Evolutionary conservation across 805 yeast species (phyloP), one percentile per base, ranked within the genome.

Genomic region (Teunomyces aglyptinius): DNA sequence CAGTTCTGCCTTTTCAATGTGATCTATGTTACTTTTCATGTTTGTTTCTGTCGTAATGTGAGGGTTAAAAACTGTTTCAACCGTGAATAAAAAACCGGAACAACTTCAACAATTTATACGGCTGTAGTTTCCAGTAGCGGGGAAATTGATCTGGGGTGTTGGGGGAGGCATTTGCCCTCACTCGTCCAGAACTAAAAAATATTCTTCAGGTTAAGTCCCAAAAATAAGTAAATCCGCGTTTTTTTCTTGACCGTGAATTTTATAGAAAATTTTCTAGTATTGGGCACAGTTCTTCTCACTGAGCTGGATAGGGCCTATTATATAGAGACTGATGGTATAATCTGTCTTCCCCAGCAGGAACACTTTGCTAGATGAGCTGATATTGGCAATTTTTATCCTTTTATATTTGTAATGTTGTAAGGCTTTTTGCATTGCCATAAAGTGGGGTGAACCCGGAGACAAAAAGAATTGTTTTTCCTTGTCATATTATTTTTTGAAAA

Each of bases 1-100:
- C n/a, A 15, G 20, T 3, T 24, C 16, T 8, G 45, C 42, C 19
- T 43, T 34, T 8, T 43, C 41, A 5, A 43, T 29, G 38, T 20
- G 42, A 10, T 35, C 32, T 4, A 43, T 40, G n/a, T 34, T 34
- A 13, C 20, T 16, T 18, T 43, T 43, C 8, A 16, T 10, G 12
- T 15, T 15, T 6, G 13, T 15, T 31, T 24, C 32, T 31, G 15
- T 5, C 39, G 22, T 36, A 31, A 2, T 31, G 3, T 15, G 16
- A 10, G 16, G 12, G 10, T 31, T 31, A 3, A 7, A 13, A 6
- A 31, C 10, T n/a, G 33, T 13, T 31, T 31, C 13, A 13, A 24
- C 8, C 11, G 26, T 7, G 26, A 8, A 24, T 24, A 8, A 8
- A 24, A 24, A 24, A 24, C 26, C 26, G 11, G 26, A 24, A 24